phyloP scores from a whole-genome alignment of 2,329 filamentous ascomycete genomes.

The Pseudocercospora crystallina region DNA sequence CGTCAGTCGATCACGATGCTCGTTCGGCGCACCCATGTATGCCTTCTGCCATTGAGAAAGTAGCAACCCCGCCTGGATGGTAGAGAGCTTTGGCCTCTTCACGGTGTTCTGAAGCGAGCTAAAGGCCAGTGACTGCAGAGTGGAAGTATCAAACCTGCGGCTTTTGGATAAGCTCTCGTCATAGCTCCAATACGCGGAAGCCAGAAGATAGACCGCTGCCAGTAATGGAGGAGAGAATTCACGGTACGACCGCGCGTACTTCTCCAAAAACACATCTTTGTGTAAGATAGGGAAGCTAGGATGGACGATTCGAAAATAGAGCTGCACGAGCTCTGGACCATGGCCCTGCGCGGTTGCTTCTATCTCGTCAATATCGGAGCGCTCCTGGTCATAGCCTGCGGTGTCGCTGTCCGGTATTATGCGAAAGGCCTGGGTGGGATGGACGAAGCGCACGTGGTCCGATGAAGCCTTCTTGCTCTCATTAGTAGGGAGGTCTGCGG shows the following conservation, averaged over 20 bases:
- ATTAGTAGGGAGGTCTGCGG: neutral
- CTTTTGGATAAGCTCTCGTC: conserved; percentile 52
- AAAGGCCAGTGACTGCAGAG: conserved; percentile 37
- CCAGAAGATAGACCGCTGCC: conserved; percentile 62
- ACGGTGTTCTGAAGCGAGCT: conserved; percentile 40
- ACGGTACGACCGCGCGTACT: conserved; percentile 57
- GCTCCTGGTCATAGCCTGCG: conserved; percentile 24
- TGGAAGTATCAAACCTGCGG: conserved; percentile 43
- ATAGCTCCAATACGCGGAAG: conserved; percentile 61
- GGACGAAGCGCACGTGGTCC: conserved; percentile 63
- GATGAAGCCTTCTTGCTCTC: conserved; percentile 1
- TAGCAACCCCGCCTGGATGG: conserved; percentile 41
- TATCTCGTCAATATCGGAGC: conserved; percentile 64
- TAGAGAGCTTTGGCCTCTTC: conserved; percentile 42
- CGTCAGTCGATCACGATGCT: conserved; percentile 30
- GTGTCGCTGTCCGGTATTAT: conserved; percentile 58
- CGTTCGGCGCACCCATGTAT: conserved; percentile 26
- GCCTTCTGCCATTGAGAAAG: conserved; percentile 38
- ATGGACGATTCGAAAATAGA: conserved; percentile 69
- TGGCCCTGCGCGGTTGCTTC: conserved; percentile 70
- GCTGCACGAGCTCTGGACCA: conserved; percentile 67
- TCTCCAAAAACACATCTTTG: conserved; percentile 62
- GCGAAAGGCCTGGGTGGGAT: conserved; percentile 72
- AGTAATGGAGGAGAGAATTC: conserved; percentile 61
- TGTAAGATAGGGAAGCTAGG: conserved; percentile 60